These are phyloP conservation scores for Elsinoe perseae DNA, from an alignment of 2,329 filamentous ascomycete genomes.

Conservation along the genomic window DNA sequence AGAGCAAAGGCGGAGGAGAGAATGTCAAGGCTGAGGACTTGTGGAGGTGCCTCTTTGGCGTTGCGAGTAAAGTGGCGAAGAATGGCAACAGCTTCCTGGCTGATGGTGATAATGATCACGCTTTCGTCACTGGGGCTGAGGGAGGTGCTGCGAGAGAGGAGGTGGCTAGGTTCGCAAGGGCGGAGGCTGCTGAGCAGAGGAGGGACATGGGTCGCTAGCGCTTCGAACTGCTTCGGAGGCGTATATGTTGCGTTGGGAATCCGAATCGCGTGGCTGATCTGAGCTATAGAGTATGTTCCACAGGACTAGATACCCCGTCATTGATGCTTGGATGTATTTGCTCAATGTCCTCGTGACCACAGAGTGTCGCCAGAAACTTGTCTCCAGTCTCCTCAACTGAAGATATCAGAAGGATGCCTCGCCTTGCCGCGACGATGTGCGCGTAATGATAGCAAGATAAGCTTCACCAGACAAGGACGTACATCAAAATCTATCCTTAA, in stretches of 20 bases:
- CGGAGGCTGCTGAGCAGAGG: conserved; percentile 48
- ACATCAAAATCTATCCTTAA: no score
- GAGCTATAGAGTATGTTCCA: not conserved
- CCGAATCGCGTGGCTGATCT: no score
- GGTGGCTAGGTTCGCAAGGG: conserved; percentile 45
- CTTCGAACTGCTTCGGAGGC: not conserved
- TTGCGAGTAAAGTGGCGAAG: conserved; percentile 33
- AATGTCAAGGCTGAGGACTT: conserved; percentile 69
- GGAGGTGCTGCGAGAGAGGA: conserved; percentile 34
- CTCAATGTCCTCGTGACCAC: not conserved
- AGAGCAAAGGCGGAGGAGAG: conserved; percentile 66
- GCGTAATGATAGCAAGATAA: no score
- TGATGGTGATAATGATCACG: not conserved
- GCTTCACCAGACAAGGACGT: no score
- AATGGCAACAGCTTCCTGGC: not conserved
- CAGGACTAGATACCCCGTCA: not conserved
- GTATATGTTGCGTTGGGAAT: no score
- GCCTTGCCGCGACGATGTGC: no score
- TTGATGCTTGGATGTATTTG: not conserved
- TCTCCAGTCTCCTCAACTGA: not conserved
- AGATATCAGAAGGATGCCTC: no score
- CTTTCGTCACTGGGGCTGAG: not conserved
- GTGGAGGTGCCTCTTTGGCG: conserved; percentile 82
- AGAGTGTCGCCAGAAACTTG: not conserved
- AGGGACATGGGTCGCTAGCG: not conserved